Base-by-base conservation (phyloP, 192 early-diverging fungal genomes). In the Borealophlyctis nickersoniae region DNA sequence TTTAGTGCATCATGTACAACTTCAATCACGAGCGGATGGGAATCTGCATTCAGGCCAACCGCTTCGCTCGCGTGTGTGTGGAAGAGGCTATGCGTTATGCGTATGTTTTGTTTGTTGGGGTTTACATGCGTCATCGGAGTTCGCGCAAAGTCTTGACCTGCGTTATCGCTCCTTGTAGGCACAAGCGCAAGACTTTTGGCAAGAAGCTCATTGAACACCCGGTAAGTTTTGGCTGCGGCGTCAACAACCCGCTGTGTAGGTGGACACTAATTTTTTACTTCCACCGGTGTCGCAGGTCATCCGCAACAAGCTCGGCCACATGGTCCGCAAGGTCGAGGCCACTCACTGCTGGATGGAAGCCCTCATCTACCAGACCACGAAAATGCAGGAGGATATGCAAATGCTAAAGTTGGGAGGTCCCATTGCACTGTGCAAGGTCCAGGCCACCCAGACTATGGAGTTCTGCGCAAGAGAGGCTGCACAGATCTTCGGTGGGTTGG, bases 401-500 rank as follows among this genome's bases (percentile, higher is more conserved):
- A 81, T 86, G 72, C 75, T 89, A 49, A 84, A 89, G 63, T 75
- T 94, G 2, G 92, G 92, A 58, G 92, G 92, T 2, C 89, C 90
- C 1, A 89, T 94, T 72, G 92, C 92, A 11, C 70, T 94, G 36
- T 77, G 89, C 62, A 94, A 94, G 75, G 91, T 89, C 14, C 89
- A 92, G 65, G 53, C 85, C 2, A 92, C 92, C 2, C 91, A 89
- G 65, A 94, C 91, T 4, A 86, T 94, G 64, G 92, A 94, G 66
- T 94, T 70, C 71, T 91, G 90, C 68, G 91, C 91, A 27, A 84
- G 92, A 54, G 92, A 94, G 76, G 92, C 92, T 5, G 79, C 88
- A n/a, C 92, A 92, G 73, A 92, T 94, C 65, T 92, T 92, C 82
- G 92, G 92, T 60, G 92, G 92, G 33, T 59, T 94, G 29, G 67